Conservation (phyloP, 2,329 filamentous ascomycete species). For the Immersiporthe knoxdaviesiana region DNA sequence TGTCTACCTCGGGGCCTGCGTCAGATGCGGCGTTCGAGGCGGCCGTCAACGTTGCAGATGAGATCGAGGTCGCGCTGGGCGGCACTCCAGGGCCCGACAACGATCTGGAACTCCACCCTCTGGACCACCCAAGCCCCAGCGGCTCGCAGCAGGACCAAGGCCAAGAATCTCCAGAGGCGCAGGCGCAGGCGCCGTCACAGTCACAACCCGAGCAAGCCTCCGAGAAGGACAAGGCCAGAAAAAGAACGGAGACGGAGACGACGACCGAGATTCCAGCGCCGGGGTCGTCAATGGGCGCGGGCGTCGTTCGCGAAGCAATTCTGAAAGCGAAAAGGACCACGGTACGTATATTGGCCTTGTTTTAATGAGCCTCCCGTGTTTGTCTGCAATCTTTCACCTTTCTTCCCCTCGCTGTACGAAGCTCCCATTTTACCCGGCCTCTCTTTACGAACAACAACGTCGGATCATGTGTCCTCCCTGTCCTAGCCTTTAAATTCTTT, state of each 20-base stretch:
- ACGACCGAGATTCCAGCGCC: conserved; percentile 5
- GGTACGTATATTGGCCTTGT: conserved; percentile 13
- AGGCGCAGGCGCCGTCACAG: conserved; percentile 8
- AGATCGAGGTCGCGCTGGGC: conserved; percentile 28
- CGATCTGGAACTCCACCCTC: conserved; percentile 5
- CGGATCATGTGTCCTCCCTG: conserved; percentile 1
- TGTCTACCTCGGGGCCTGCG: conserved; percentile 22
- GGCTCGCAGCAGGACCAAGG: conserved; percentile 3
- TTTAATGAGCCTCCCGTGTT: not conserved
- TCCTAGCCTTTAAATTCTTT: not conserved
- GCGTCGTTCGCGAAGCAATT: conserved; percentile 16
- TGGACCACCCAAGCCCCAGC: conserved; percentile 10
- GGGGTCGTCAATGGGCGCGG: conserved; percentile 1
- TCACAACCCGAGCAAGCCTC: conserved; percentile 13
- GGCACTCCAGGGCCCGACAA: conserved; percentile 13
- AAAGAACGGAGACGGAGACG: not conserved
- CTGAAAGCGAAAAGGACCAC: conserved; percentile 21
- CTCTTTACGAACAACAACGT: conserved; percentile 9
- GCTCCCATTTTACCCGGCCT: not conserved
- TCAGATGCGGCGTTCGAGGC: conserved; percentile 29
- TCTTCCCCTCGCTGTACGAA: not conserved
- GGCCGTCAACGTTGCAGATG: conserved; percentile 27
- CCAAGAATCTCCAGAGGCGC: conserved; percentile 11
- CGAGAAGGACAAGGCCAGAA: not conserved
- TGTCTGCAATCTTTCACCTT: not conserved